Conservation (phyloP, 208 protist genomes). For the Zelonia costaricensis region DNA sequence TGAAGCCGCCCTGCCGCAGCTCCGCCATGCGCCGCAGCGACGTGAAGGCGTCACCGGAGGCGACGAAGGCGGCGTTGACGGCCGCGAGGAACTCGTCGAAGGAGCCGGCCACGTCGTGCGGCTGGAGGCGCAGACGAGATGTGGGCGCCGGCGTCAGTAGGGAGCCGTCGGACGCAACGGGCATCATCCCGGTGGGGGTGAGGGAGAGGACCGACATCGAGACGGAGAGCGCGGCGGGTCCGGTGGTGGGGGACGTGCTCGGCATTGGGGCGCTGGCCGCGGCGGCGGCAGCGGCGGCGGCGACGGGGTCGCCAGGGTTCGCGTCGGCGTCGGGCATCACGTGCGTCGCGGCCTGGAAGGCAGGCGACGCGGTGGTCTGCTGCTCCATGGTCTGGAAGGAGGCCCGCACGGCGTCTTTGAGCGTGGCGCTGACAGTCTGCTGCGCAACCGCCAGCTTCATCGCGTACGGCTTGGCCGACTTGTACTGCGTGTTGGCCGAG, state of each 20-base stretch:
- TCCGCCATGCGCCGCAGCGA: constrained; percentile 80
- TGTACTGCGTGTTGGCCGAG: constrained; percentile 57
- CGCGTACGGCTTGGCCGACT: constrained; percentile 80
- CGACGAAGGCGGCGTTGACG: constrained; percentile 66
- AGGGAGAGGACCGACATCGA: not conserved
- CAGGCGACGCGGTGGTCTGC: constrained; percentile 21
- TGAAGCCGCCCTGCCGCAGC: constrained; percentile 41
- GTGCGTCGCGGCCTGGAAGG: constrained; percentile 22
- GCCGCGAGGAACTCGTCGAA: constrained; percentile 32
- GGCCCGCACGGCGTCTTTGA: constrained; percentile 52
- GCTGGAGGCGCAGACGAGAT: constrained; percentile 11
- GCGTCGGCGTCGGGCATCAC: not conserved
- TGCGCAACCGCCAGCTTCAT: constrained; percentile 60
- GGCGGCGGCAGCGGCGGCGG: not conserved
- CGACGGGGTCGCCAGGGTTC: not conserved
- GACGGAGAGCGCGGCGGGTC: not conserved
- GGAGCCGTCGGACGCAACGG: too few species aligned
- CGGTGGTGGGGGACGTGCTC: not conserved
- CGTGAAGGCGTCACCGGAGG: constrained; percentile 35
- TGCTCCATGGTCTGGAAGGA: constrained; percentile 47
- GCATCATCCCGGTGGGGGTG: too few species aligned
- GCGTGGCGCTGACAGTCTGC: constrained; percentile 42
- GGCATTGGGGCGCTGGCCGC: not conserved
- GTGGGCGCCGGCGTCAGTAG: too few species aligned
- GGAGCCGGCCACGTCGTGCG: constrained; percentile 25